A percentile compares a stretch with the other conserved stretches of the same genome.
These are phyloP conservation scores for Ascocoryne sarcoides DNA, from an alignment of 2,329 filamentous ascomycete genomes.

Conservation along the genomic window DNA sequence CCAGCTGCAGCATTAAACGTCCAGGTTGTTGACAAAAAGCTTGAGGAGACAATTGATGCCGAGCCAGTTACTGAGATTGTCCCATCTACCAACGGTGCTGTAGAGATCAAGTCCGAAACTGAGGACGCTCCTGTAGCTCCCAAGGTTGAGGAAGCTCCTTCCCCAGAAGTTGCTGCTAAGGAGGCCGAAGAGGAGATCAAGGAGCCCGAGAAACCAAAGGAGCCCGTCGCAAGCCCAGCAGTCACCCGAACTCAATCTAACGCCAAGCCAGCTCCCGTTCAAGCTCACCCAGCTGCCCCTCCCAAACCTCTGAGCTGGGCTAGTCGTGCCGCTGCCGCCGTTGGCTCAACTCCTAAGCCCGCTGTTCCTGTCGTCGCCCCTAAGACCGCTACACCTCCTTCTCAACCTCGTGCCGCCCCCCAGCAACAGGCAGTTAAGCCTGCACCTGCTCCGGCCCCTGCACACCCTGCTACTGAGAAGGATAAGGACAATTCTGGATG, in stretches of 20 bases:
- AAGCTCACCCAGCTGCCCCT: conserved; percentile 43
- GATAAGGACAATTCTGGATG: conserved; percentile 50
- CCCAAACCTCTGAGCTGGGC: conserved; percentile 68
- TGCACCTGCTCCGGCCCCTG: conserved; percentile 39
- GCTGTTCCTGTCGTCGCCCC: conserved; percentile 38
- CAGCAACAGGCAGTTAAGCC: conserved; percentile 27
- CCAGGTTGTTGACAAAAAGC: conserved; percentile 61
- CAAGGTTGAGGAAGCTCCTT: conserved; percentile 29
- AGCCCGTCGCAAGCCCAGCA: conserved; percentile 47
- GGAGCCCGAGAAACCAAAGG: conserved; percentile 58
- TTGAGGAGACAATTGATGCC: conserved; percentile 51
- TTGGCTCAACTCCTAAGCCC: conserved; percentile 44
- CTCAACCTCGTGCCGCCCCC: conserved; percentile 46
- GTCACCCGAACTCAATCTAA: conserved; percentile 31
- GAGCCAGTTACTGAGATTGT: conserved; percentile 30
- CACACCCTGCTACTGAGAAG: conserved; percentile 28
- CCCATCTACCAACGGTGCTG: conserved; percentile 37
- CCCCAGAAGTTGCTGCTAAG: conserved; percentile 42
- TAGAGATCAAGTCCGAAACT: conserved; percentile 26
- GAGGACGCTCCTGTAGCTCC: conserved; percentile 27
- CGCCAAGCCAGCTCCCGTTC: conserved; percentile 37
- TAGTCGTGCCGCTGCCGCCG: conserved; percentile 54
- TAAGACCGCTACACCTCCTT: conserved; percentile 48
- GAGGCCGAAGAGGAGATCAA: conserved; percentile 46
- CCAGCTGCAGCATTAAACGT: conserved; percentile 33